Percentiles rank a stretch among this genome's conserved stretches.
These are phyloP conservation scores for Xanthoconium stramineum DNA, from an alignment of 768 basidiomycete species.

Conservation along the genomic window DNA sequence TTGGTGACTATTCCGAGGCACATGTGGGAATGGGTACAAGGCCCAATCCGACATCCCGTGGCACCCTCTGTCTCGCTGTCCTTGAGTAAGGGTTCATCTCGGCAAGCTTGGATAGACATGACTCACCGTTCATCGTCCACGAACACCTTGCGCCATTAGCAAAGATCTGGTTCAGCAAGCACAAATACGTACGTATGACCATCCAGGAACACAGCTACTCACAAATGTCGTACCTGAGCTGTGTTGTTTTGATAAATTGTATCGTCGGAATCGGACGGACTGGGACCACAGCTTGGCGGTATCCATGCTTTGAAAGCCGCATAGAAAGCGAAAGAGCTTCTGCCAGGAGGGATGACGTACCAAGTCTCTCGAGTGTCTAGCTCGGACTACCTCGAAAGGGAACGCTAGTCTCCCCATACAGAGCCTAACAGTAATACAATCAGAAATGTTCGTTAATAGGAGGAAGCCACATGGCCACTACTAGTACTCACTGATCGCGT, in stretches of 20 bases:
- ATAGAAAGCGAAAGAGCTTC: neutral
- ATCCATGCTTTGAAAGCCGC: neutral
- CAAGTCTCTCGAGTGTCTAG: neutral
- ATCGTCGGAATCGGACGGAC: neutral
- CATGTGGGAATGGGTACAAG: no score
- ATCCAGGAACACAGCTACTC: slow-evolving; percentile 3
- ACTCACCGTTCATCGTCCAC: neutral
- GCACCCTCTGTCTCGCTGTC: no score
- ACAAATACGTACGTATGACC: neutral
- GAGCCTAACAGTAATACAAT: no score
- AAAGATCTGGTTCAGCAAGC: neutral
- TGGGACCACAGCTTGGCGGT: slow-evolving; percentile 12
- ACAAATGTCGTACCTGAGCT: neutral
- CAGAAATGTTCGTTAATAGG: neutral
- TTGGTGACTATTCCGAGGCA: no score
- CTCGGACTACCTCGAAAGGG: no score
- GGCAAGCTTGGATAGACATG: no score
- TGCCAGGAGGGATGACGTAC: neutral
- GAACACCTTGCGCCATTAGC: neutral
- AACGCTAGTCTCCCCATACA: no score
- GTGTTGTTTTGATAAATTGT: neutral
- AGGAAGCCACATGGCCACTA: neutral
- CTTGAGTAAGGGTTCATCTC: no score
- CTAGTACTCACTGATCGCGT: no score
- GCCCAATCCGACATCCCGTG: neutral